A percentile compares a stretch with the other conserved stretches of the same genome.
Evolutionary conservation across 2,329 filamentous ascomycete genomes (phyloP).

Genomic region (Alternaria longipes): DNA sequence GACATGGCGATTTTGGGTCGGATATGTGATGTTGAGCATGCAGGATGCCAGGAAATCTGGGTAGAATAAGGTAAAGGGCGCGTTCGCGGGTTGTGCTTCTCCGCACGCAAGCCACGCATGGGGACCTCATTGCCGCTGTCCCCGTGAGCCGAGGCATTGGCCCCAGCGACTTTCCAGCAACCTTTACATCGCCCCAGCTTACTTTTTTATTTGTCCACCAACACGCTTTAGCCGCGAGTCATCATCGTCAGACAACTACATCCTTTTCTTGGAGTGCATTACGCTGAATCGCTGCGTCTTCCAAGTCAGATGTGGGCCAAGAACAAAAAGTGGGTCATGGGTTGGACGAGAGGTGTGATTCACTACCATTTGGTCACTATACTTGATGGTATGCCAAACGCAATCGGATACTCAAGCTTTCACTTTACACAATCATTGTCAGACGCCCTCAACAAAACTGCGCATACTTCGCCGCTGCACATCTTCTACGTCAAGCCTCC

Average conservation of each 20-base stretch:
- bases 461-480: not conserved
- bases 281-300: not conserved
- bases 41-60: conserved; percentile 22
- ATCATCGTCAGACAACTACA: not conserved
- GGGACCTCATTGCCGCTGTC: conserved; percentile 4
- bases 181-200: too few species aligned
- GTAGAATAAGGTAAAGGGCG: conserved; percentile 23
- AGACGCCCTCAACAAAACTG: not conserved
- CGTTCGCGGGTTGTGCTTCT: conserved; percentile 23
- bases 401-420: not conserved
- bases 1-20: conserved; percentile 38
- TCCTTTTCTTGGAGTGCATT: not conserved
- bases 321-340: not conserved
- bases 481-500: not conserved
- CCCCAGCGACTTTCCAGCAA: not conserved
- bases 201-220: too few species aligned
- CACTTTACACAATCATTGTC: not conserved
- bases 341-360: not conserved
- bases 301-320: not conserved
- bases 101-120: conserved; percentile 18
- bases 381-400: not conserved
- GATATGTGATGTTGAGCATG: conserved; percentile 13
- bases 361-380: not conserved
- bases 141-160: conserved; percentile 28
- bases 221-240: not conserved